Evolutionary conservation across 345 rosid genomes (phyloP).

Genomic region (Hibiscus mutabilis): DNA sequence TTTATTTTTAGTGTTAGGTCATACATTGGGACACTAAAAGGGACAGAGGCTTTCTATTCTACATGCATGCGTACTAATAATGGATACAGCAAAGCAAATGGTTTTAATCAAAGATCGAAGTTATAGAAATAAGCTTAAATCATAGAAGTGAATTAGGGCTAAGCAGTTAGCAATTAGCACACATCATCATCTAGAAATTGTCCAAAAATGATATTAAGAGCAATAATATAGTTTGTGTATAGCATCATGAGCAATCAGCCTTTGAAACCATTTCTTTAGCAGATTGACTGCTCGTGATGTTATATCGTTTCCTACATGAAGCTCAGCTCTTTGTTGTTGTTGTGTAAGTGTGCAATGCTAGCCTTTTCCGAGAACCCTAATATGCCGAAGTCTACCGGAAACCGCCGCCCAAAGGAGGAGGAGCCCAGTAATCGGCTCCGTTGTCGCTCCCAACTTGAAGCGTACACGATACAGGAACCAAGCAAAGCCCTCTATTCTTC

Average conservation of each 20-base stretch:
- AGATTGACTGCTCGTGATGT: slow-evolving; percentile 99
- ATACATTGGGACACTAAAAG: no score
- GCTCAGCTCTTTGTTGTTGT: not conserved
- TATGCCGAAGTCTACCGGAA: slow-evolving; percentile 28
- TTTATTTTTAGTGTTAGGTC: no score
- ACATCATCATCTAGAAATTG: not conserved
- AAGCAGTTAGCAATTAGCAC: slow-evolving; percentile 2
- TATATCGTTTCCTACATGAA: slow-evolving; percentile 41
- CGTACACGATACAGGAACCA: slow-evolving; percentile 88
- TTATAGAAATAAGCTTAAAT: not conserved
- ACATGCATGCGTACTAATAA: no score
- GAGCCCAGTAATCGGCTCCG: slow-evolving; percentile 98
- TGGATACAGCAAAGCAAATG: not conserved
- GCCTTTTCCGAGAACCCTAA: not conserved
- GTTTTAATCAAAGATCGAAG: not conserved
- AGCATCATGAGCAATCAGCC: slow-evolving; percentile 99
- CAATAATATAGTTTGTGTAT: slow-evolving; percentile 31
- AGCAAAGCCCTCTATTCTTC: slow-evolving; percentile 88
- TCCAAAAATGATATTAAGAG: not conserved
- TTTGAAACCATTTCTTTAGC: slow-evolving; percentile 42
- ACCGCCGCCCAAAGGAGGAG: slow-evolving; percentile 51
- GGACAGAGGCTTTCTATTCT: no score
- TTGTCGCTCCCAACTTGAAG: slow-evolving; percentile 80
- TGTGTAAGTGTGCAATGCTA: not conserved
- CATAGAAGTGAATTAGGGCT: not conserved